Evolutionary conservation across 2,329 filamentous ascomycete species (phyloP), one percentile per base, ranked within the genome.

Genomic region (Alternaria triticina): DNA sequence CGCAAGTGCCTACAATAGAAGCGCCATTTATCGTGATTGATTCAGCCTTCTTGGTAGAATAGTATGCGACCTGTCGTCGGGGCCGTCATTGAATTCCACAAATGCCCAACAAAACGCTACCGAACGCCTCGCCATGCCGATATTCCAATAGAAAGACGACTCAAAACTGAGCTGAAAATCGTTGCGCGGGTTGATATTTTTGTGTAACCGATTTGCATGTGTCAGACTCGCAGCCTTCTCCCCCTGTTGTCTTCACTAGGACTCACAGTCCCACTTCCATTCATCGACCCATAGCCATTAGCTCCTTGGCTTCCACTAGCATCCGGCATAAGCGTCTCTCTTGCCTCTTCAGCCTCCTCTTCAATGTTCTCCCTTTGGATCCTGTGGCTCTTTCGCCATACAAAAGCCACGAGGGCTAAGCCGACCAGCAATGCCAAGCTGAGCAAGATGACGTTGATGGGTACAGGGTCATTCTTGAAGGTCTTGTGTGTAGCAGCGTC

Each of bases 401-500:
- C 92, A 77, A 87, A 97, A 0, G 75, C 79, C 11, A 95, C 89
- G 8, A 97, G 82, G 7, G 81, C 82, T 2, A 85, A 62, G 0
- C 94, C 94, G 1, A 95, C 84, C 0, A 86, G 74, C 9, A 91
- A 76, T 0, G 90, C 92, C 1, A 87, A 60, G 0, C 80, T 74
- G 51, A 95, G 80, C 20, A 97, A 79, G 0, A 91, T 84, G 3
- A 91, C 55, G 76, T 97, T 96, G 12, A 96, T 90, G 0, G 93
- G 93, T 0, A 92, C 82, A 0, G 94, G 94, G 76, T 96, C 85
- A 6, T 89, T 88, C 22, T 83, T 71, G 74, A 95, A 97, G 0
- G 85, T 85, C 59, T 87, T 84, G 74, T 96, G 92, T 44, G 94
- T 93, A 36, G 95, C 77, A 23, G 90, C 88, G 77, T 97, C 94